Evolutionary conservation across 73 alveolate genomes (phyloP), one percentile per base, ranked within the genome.

Genomic region (Paramecium sonneborni): DNA sequence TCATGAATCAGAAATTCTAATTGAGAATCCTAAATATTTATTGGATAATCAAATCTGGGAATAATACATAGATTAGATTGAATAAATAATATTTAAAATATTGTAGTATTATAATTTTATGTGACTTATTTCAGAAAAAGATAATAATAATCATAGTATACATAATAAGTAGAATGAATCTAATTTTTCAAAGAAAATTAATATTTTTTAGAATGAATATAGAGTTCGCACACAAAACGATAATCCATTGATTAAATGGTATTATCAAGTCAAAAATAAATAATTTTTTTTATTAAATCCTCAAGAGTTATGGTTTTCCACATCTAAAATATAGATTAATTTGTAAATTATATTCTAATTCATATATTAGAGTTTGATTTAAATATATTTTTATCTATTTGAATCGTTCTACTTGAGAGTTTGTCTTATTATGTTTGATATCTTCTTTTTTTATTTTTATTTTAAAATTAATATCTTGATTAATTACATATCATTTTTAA

Each of bases 401-500:
- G n/a, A n/a, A n/a, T n/a, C n/a, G n/a, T n/a, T n/a, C n/a, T n/a
- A n/a, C n/a, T n/a, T n/a, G n/a, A n/a, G n/a, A n/a, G n/a, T n/a
- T n/a, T n/a, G n/a, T n/a, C n/a, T n/a, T n/a, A n/a, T n/a, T n/a
- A n/a, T n/a, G n/a, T n/a, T n/a, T n/a, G n/a, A n/a, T n/a, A n/a
- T n/a, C n/a, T n/a, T n/a, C n/a, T n/a, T n/a, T n/a, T n/a, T n/a
- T n/a, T n/a, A n/a, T n/a, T n/a, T n/a, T n/a, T n/a, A n/a, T n/a
- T n/a, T n/a, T n/a, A n/a, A n/a, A n/a, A n/a, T n/a, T n/a, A n/a
- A n/a, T n/a, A n/a, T n/a, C 24, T 85, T 44, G 92, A 85, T 24
- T 85, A 18, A 15, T 26, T 85, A 34, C 86, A 85, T 11, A 56
- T 85, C 41, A 85, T 92, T 21, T 97, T 98, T 32, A 90, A 95